A percentile compares a stretch with the other conserved stretches of the same genome.
These are phyloP conservation scores for Cryphonectria naterciae DNA, from an alignment of 2,329 filamentous ascomycete species.

Conservation along the genomic window DNA sequence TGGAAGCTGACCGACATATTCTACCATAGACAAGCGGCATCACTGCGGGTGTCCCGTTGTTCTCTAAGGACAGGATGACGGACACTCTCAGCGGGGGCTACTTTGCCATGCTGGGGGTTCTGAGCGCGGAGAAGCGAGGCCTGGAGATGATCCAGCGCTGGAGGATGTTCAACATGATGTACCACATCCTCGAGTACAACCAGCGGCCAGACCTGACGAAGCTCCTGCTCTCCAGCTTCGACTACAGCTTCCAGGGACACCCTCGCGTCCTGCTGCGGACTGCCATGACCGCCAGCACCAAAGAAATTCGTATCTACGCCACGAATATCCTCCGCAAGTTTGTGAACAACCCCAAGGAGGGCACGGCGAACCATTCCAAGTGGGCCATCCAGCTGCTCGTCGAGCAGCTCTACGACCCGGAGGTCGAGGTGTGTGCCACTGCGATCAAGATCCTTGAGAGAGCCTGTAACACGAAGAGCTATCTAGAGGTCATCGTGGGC, in stretches of 20 bases:
- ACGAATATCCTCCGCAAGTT: constrained; percentile 89
- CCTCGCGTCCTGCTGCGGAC: constrained; percentile 92
- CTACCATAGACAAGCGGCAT: constrained; percentile 64
- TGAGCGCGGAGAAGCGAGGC: constrained; percentile 82
- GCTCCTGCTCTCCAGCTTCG: constrained; percentile 84
- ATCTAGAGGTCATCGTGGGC: constrained; percentile 94
- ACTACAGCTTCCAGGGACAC: constrained; percentile 87
- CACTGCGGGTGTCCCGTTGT: constrained; percentile 85
- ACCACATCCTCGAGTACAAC: constrained; percentile 91
- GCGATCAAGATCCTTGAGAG: constrained; percentile 98
- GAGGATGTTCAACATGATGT: constrained; percentile 99
- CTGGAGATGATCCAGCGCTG: constrained; percentile 90
- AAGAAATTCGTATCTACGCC: constrained; percentile 87
- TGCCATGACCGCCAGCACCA: constrained; percentile 87
- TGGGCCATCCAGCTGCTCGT: constrained; percentile 98
- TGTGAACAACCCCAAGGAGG: constrained; percentile 60
- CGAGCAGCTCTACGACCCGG: constrained; percentile 96
- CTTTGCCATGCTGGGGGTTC: constrained; percentile 85
- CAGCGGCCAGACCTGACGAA: constrained; percentile 91
- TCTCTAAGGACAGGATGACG: constrained; percentile 80
- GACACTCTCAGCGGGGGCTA: constrained; percentile 92
- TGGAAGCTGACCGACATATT: constrained; percentile 9
- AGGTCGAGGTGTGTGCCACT: constrained; percentile 93
- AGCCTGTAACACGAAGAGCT: constrained; percentile 88
- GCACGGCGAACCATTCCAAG: constrained; percentile 68